Evolutionary conservation across 75 land plant species (phyloP).

Genomic region (Azolla pinnata): DNA sequence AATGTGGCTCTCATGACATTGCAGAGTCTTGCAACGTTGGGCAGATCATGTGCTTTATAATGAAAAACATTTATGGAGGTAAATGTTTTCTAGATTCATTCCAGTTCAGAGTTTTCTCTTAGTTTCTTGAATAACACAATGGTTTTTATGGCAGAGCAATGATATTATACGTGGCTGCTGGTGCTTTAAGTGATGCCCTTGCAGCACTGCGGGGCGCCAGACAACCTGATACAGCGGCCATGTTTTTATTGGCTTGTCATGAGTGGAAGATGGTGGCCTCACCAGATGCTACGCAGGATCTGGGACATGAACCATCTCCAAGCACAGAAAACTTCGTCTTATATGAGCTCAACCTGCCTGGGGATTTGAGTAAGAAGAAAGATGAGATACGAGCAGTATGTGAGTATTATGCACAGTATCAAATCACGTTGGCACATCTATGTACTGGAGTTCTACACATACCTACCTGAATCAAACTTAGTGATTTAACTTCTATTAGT

Average conservation of each 20-base stretch:
- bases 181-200: slow-evolving; percentile 78
- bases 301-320: slow-evolving; percentile 12
- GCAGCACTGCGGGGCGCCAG: slow-evolving; percentile 79
- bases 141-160: slow-evolving; percentile 61
- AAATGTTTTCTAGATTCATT: background rate
- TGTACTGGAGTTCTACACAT: slow-evolving; percentile 69
- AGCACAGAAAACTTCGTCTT: slow-evolving; percentile 1
- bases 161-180: slow-evolving; percentile 83
- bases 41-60: slow-evolving; percentile 67
- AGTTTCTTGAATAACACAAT: background rate
- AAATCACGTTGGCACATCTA: slow-evolving; percentile 67
- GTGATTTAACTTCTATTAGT: background rate
- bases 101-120: background rate
- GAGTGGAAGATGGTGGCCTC: slow-evolving; percentile 43
- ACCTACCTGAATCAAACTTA: slow-evolving; percentile 43
- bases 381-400: slow-evolving; percentile 73
- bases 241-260: slow-evolving; percentile 90
- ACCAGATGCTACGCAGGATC: slow-evolving; percentile 12
- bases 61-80: slow-evolving; percentile 95
- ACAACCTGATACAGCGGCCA: slow-evolving; percentile 80
- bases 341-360: slow-evolving; percentile 42
- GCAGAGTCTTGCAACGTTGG: slow-evolving; percentile 94
- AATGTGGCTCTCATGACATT: too few species aligned
- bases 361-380: slow-evolving; percentile 39
- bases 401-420: slow-evolving; percentile 92